phyloP scores from a whole-genome alignment of 768 basidiomycete species.

The Lentinula edodes region DNA sequence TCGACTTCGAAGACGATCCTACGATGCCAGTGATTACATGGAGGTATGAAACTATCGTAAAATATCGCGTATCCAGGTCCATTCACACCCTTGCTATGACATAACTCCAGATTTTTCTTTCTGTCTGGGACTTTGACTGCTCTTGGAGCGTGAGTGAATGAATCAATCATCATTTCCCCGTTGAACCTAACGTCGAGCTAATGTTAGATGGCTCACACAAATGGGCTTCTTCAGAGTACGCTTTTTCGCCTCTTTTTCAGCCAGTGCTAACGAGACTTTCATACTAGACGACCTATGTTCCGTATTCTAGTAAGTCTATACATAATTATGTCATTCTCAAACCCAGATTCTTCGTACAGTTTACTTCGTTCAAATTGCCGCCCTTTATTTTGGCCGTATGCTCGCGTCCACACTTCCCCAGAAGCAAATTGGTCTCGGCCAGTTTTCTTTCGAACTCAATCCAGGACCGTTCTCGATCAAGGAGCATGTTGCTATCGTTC shows the following conservation, averaged over 20 bases:
- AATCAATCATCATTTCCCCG: background rate
- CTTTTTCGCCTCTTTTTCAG: background rate
- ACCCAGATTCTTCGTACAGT: slow-evolving; percentile 6
- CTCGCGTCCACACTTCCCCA: slow-evolving; percentile 16
- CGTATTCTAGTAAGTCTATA: slow-evolving; percentile 15
- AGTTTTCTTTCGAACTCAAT: slow-evolving; percentile 15
- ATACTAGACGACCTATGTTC: slow-evolving; percentile 18
- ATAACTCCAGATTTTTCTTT: slow-evolving; percentile 14
- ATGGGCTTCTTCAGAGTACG: slow-evolving; percentile 19
- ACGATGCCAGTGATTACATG: slow-evolving; percentile 18
- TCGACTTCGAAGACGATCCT: slow-evolving; percentile 18
- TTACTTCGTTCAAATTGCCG: slow-evolving; percentile 19
- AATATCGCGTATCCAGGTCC: background rate
- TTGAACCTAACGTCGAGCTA: background rate
- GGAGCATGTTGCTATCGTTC: slow-evolving; percentile 20
- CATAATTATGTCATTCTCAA: too few relatives aligned
- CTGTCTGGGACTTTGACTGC: slow-evolving; percentile 17
- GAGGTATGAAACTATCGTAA: slow-evolving; percentile 11
- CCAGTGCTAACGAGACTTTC: background rate
- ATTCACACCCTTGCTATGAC: background rate
- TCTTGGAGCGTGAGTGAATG: slow-evolving; percentile 14
- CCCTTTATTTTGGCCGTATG: slow-evolving; percentile 15
- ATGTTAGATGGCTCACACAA: slow-evolving; percentile 16
- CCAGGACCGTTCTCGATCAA: slow-evolving; percentile 18
- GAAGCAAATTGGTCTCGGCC: slow-evolving; percentile 14